Conservation (phyloP, 106 monocot genomes). For the Agapanthus africanus region DNA sequence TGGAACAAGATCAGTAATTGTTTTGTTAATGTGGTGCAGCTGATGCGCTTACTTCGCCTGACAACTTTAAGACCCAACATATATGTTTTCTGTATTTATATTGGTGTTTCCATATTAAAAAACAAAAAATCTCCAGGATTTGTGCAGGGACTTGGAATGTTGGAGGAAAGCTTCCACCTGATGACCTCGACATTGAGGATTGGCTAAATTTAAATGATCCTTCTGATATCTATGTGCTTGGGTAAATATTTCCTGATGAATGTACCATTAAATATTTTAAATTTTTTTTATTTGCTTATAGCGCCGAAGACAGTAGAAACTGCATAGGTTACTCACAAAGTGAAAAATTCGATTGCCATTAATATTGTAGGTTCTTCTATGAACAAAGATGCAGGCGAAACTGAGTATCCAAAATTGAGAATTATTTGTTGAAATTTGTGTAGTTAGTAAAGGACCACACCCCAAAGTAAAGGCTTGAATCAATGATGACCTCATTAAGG, state of each 20-base stretch:
- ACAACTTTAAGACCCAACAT: not conserved
- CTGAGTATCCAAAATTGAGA: not conserved
- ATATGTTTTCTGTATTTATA: not conserved
- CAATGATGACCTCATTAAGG: too few relatives aligned
- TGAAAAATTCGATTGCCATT: not conserved
- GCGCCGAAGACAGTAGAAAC: too few relatives aligned
- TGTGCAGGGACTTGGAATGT: constrained; percentile 96
- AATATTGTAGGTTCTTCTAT: too few relatives aligned
- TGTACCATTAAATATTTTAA: not conserved
- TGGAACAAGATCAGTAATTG: too few relatives aligned
- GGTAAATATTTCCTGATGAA: not conserved
- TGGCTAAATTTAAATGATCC: constrained; percentile 77
- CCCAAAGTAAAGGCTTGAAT: not conserved
- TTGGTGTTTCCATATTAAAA: not conserved
- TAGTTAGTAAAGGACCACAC: not conserved
- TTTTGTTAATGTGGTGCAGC: too few relatives aligned
- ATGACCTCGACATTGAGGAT: constrained; percentile 60
- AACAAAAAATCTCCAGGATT: constrained; percentile 47
- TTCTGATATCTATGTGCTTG: constrained; percentile 25
- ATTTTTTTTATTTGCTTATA: constrained; percentile 7
- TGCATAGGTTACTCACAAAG: too few relatives aligned
- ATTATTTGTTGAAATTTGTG: not conserved
- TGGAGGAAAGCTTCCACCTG: constrained; percentile 67
- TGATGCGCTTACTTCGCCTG: not conserved
- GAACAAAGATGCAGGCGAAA: not conserved